A percentile compares a stretch with the other conserved stretches of the same genome.
phyloP scores from a whole-genome alignment of 2,329 filamentous ascomycete genomes.

The Alternaria arbusti region DNA sequence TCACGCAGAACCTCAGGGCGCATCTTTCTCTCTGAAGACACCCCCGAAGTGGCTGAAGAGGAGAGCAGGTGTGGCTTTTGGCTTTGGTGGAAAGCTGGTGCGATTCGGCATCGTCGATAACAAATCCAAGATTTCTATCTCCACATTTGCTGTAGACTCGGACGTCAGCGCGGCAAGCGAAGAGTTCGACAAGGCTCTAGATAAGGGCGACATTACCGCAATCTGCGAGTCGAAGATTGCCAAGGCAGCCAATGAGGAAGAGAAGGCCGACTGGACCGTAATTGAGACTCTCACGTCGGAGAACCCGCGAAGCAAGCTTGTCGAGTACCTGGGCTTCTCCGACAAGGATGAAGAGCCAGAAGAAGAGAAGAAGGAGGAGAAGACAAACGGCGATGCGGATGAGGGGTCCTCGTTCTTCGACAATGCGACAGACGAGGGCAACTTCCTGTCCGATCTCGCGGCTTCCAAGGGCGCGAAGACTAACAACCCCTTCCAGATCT shows the following conservation, averaged over 20 bases:
- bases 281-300: slow-evolving; percentile 86
- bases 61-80: slow-evolving; percentile 86
- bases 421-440: slow-evolving; percentile 73
- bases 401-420: slow-evolving; percentile 78
- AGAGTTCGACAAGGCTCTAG: slow-evolving; percentile 83
- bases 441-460: slow-evolving; percentile 83
- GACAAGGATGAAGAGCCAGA: slow-evolving; percentile 55
- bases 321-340: slow-evolving; percentile 88
- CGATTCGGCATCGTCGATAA: slow-evolving; percentile 73
- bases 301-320: slow-evolving; percentile 83
- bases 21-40: slow-evolving; percentile 83
- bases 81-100: slow-evolving; percentile 92
- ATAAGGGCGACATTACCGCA: slow-evolving; percentile 74
- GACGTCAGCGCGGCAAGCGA: slow-evolving; percentile 83
- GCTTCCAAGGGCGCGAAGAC: slow-evolving; percentile 91
- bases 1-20: slow-evolving; percentile 87
- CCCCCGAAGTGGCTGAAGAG: slow-evolving; percentile 90
- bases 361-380: slow-evolving; percentile 38
- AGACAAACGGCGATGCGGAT: slow-evolving; percentile 55
- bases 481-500: slow-evolving; percentile 91
- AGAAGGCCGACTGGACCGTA: slow-evolving; percentile 95
- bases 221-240: slow-evolving; percentile 83
- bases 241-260: slow-evolving; percentile 80
- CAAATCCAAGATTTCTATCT: slow-evolving; percentile 80
- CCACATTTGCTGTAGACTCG: slow-evolving; percentile 86